Percentiles rank a stretch among this genome's conserved stretches.
Evolutionary conservation across 495 filamentous ascomycete genomes (phyloP).

Genomic region (Neurospora sp.): DNA sequence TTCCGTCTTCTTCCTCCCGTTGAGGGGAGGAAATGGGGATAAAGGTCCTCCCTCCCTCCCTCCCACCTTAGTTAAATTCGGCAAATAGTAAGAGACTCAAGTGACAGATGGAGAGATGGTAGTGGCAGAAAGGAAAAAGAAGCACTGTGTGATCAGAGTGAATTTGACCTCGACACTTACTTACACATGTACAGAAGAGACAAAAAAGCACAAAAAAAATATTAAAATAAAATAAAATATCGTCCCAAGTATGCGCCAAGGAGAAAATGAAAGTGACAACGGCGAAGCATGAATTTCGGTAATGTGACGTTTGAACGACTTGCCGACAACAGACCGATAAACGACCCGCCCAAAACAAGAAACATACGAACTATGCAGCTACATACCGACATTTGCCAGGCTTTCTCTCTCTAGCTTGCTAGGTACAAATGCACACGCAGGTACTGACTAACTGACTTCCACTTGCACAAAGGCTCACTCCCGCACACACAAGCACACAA

Average conservation of each 20-base stretch:
- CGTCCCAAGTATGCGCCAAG: neutral
- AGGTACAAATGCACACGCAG: neutral
- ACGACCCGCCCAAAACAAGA: neutral
- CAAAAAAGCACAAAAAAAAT: no score
- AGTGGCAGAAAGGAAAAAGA: no score
- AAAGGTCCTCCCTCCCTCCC: neutral
- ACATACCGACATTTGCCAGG: neutral
- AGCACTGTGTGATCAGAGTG: no score
- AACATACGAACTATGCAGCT: neutral
- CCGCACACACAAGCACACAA: neutral
- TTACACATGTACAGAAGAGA: no score
- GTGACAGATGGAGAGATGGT: no score
- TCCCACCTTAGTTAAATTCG: neutral
- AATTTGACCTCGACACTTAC: no score
- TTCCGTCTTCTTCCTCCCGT: no score
- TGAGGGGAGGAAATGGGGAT: no score
- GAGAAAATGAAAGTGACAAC: neutral
- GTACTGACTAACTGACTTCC: neutral
- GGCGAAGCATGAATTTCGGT: neutral
- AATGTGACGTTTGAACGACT: neutral
- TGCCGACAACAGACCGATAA: neutral
- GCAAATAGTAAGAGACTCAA: no score
- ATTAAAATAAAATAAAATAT: no score
- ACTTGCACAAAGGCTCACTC: neutral
- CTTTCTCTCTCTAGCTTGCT: neutral